These are phyloP conservation scores for Tylopilus subfusipes DNA, from an alignment of 768 basidiomycete species.

Conservation along the genomic window DNA sequence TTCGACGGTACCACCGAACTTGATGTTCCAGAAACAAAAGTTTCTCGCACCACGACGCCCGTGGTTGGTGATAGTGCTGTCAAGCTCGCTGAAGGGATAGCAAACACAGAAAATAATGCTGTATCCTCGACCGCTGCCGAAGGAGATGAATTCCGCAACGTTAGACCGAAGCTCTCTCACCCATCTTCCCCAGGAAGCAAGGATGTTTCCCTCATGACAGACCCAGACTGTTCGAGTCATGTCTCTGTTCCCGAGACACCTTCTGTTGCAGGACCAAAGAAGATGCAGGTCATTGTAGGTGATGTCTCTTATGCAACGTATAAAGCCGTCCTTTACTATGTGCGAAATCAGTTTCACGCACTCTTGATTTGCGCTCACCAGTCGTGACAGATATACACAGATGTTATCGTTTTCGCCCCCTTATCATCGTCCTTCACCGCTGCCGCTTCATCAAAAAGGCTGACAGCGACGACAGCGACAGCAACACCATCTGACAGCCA, in stretches of 20 bases:
- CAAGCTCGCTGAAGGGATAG: constrained; percentile 1
- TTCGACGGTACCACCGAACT: constrained; percentile 26
- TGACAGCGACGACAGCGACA: constrained; percentile 1
- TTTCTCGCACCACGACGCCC: not conserved
- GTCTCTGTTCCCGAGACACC: not conserved
- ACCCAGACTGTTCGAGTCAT: constrained; percentile 1
- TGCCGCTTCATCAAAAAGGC: constrained; percentile 19
- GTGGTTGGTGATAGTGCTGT: constrained; percentile 4
- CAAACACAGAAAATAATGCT: not conserved
- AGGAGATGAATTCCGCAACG: constrained; percentile 27
- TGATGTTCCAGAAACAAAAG: constrained; percentile 15
- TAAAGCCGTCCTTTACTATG: constrained; percentile 73
- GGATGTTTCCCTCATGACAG: constrained; percentile 18
- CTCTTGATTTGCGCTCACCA: constrained; percentile 5
- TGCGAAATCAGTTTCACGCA: constrained; percentile 31
- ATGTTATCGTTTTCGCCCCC: constrained; percentile 79
- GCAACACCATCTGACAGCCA: constrained; percentile 36
- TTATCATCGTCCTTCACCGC: constrained; percentile 64
- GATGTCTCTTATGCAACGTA: constrained; percentile 65
- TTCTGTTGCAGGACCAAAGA: constrained; percentile 44
- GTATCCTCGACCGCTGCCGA: not conserved
- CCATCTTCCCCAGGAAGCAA: constrained; percentile 38
- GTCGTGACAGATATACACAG: constrained; percentile 69
- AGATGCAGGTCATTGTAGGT: constrained; percentile 49
- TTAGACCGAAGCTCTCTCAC: constrained; percentile 34